These are phyloP conservation scores for Neurospora africana DNA, from an alignment of 495 filamentous ascomycete species.

Conservation along the genomic window DNA sequence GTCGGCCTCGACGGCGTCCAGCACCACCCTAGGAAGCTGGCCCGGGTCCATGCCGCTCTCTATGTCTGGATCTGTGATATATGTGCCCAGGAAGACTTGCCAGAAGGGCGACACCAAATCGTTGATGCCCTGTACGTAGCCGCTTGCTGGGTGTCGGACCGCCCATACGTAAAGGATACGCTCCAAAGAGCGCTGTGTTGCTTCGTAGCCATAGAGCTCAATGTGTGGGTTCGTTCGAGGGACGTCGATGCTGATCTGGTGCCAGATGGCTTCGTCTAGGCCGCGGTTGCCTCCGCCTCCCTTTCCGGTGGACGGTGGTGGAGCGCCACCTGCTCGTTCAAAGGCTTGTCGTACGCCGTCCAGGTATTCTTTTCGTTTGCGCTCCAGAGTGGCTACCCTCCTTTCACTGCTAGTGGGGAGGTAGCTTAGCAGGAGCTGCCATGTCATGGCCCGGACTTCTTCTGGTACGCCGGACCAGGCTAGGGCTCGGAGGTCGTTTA, in stretches of 20 bases:
- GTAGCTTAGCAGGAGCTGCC: constrained; percentile 93
- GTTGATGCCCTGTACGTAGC: constrained; percentile 98
- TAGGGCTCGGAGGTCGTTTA: constrained; percentile 69
- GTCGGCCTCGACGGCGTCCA: constrained; percentile 96
- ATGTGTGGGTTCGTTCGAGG: constrained; percentile 95
- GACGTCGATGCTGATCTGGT: constrained; percentile 98
- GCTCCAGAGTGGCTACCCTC: constrained; percentile 77
- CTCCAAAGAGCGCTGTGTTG: constrained; percentile 86
- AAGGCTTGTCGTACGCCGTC: constrained; percentile 95
- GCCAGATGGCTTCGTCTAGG: constrained; percentile 92
- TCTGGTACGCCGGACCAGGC: constrained; percentile 92
- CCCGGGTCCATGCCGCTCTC: constrained; percentile 94
- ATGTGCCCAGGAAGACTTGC: constrained; percentile 89
- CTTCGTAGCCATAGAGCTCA: constrained; percentile 87
- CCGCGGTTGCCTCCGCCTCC: constrained; percentile 42
- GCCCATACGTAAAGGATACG: constrained; percentile 97
- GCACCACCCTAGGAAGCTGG: constrained; percentile 76
- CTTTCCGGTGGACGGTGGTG: constrained; percentile 18
- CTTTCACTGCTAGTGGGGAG: constrained; percentile 89
- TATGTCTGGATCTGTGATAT: constrained; percentile 87
- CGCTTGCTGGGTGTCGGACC: constrained; percentile 90
- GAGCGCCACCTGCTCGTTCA: constrained; percentile 47
- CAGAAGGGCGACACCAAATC: constrained; percentile 96
- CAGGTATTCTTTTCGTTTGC: constrained; percentile 93
- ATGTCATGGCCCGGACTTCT: constrained; percentile 94